Conservation (phyloP, 805 yeast genomes). For the Kuraishia cidri region DNA sequence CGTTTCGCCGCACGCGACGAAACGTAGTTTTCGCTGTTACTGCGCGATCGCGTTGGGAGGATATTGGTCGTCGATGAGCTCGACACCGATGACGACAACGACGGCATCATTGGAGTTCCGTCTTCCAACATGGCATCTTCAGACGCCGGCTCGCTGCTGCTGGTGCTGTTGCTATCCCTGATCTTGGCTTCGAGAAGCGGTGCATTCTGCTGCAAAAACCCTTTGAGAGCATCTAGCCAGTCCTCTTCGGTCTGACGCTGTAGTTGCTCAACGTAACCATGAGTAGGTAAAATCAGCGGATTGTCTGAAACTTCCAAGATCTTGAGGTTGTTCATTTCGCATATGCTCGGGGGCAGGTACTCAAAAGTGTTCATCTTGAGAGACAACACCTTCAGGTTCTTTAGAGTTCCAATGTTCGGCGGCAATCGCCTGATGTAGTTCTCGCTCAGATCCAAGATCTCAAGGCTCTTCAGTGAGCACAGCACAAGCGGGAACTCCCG, state of each 20-base stretch:
- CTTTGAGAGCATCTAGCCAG: slow-evolving; percentile 32
- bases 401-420: slow-evolving; percentile 26
- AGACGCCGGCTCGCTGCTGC: not conserved
- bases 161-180: slow-evolving; percentile 8
- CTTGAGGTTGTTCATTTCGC: slow-evolving; percentile 40
- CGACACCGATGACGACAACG: not conserved
- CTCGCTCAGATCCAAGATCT: slow-evolving; percentile 56
- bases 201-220: slow-evolving; percentile 26
- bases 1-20: slow-evolving; percentile 63
- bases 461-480: slow-evolving; percentile 32
- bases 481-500: slow-evolving; percentile 40
- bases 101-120: not conserved
- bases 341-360: slow-evolving; percentile 42
- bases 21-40: slow-evolving; percentile 30
- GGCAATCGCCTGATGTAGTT: slow-evolving; percentile 47
- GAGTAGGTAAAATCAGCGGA: slow-evolving; percentile 44
- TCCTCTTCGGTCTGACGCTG: slow-evolving; percentile 32
- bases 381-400: slow-evolving; percentile 46
- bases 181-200: slow-evolving; percentile 20
- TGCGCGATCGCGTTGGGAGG: slow-evolving; percentile 11
- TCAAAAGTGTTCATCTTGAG: slow-evolving; percentile 50
- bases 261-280: slow-evolving; percentile 20
- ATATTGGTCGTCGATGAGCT: not conserved
- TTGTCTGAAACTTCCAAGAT: slow-evolving; percentile 56
- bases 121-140: not conserved